These are phyloP conservation scores for Chaetomiaceae sp. DNA, from an alignment of 2,329 filamentous ascomycete genomes.

Conservation along the genomic window DNA sequence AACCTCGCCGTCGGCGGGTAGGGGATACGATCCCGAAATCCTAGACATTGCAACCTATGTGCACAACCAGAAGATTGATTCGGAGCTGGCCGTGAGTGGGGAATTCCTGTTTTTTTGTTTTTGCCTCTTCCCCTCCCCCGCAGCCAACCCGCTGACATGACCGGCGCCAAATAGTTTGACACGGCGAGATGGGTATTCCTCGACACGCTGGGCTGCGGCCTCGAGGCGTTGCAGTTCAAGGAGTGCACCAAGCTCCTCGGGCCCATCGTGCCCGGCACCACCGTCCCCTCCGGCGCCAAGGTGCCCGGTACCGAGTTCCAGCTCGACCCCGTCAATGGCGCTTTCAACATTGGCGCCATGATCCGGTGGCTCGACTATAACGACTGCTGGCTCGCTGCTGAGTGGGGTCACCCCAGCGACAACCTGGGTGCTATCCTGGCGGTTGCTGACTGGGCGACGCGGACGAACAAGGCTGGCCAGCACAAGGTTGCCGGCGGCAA, in stretches of 20 bases:
- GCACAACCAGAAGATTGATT: slow-evolving; percentile 85
- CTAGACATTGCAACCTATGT: slow-evolving; percentile 93
- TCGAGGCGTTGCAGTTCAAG: slow-evolving; percentile 92
- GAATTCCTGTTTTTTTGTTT: neutral
- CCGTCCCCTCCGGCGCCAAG: slow-evolving; percentile 85
- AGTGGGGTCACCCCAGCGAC: slow-evolving; percentile 98
- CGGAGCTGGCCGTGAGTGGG: slow-evolving; percentile 78
- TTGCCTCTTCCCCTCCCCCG: slow-evolving; percentile 9
- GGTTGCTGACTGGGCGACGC: slow-evolving; percentile 94
- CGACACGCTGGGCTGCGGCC: slow-evolving; percentile 92
- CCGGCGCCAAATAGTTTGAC: slow-evolving; percentile 61
- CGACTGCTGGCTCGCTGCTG: slow-evolving; percentile 97
- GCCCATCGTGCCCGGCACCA: slow-evolving; percentile 82
- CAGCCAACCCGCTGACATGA: slow-evolving; percentile 19
- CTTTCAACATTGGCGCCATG: slow-evolving; percentile 99
- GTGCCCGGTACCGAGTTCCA: slow-evolving; percentile 91
- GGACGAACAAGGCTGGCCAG: slow-evolving; percentile 69
- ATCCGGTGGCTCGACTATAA: slow-evolving; percentile 99
- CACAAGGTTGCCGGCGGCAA: slow-evolving; percentile 80
- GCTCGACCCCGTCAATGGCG: slow-evolving; percentile 90
- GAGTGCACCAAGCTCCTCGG: slow-evolving; percentile 94
- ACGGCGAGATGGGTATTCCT: slow-evolving; percentile 95
- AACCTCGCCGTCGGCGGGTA: slow-evolving; percentile 41
- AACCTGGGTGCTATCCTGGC: slow-evolving; percentile 96
- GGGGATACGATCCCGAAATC: slow-evolving; percentile 85